A percentile compares a stretch with the other conserved stretches of the same genome.
Conservation (phyloP, 805 yeast genomes). For the Peterozyma xylosa region DNA sequence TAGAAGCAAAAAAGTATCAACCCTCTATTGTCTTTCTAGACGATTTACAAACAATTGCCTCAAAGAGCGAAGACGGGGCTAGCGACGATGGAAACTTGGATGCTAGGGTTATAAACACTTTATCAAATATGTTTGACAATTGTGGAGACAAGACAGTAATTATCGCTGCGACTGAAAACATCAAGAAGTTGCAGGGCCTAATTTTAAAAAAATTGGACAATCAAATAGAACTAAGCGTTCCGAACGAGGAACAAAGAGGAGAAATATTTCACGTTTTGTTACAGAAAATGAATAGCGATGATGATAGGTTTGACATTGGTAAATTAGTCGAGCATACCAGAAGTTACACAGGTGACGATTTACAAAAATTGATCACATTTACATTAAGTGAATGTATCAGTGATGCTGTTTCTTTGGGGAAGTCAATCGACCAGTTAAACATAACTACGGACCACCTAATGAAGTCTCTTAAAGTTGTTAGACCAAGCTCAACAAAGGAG, state of each 20-base stretch:
- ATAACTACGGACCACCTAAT: slow-evolving; percentile 56
- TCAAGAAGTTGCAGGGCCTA: slow-evolving; percentile 74
- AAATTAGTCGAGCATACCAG: slow-evolving; percentile 72
- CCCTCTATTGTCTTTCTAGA: slow-evolving; percentile 88
- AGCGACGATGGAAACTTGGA: slow-evolving; percentile 83
- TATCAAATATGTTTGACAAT: slow-evolving; percentile 77
- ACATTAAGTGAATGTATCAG: slow-evolving; percentile 32
- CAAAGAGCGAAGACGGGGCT: slow-evolving; percentile 53
- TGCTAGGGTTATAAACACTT: slow-evolving; percentile 81
- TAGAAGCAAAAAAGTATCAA: slow-evolving; percentile 78
- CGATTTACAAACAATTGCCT: slow-evolving; percentile 86
- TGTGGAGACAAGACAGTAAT: slow-evolving; percentile 62
- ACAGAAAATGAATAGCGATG: slow-evolving; percentile 42
- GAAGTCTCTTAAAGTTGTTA: slow-evolving; percentile 64
- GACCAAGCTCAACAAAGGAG: slow-evolving; percentile 97
- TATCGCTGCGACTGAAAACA: slow-evolving; percentile 62
- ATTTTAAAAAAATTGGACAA: slow-evolving; percentile 56
- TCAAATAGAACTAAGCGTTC: slow-evolving; percentile 86
- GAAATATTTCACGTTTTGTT: slow-evolving; percentile 68
- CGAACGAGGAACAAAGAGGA: slow-evolving; percentile 72
- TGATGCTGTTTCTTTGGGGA: slow-evolving; percentile 66
- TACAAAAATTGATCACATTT: slow-evolving; percentile 50
- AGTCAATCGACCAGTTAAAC: slow-evolving; percentile 49
- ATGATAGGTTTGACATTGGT: slow-evolving; percentile 44
- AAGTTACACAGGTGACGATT: slow-evolving; percentile 97